Evolutionary conservation across 352 stramenopile genomes (phyloP), one percentile per base, ranked within the genome.

Genomic region (Phytophthora hibernalis): DNA sequence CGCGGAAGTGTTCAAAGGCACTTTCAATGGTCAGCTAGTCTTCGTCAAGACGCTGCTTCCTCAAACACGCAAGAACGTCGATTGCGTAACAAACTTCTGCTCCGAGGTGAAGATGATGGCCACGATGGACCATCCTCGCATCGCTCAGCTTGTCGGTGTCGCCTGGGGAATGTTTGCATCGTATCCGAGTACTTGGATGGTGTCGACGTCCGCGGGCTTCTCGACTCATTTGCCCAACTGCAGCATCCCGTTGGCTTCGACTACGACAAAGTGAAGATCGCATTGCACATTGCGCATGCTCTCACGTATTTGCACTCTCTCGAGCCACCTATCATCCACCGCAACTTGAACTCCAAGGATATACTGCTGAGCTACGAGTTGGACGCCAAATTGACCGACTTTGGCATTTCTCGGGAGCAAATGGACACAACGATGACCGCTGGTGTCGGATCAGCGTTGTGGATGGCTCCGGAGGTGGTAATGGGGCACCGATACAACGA

Each of bases 301-400:
- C 58, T 83, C 35, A 65, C 49, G 6, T 83, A 77, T 40, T 54
- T 83, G 30, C 75, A 83, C 53, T 68, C 55, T 0, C 51, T 84
- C 2, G 52, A 70, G 18, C 43, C 24, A 6, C 42, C 63, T 0
- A 51, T 79, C 6, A 52, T 85, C 2, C 76, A 85, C 54, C 73
- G 76, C 21, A 70, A 85, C 47, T 60, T 80, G 42, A 82, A 79
- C 33, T 80, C 73, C 1, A 56, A 57, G 37, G 80, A 82, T 35
- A 54, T 82, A 15, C 47, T 85, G 28, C 42, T 85, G 16, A 61
- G 44, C 1, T 55, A 48, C 18, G 42, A 74, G 2, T 43, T 72
- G 24, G 54, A 79, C 56, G 72, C 76, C 48, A 85, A 85, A 21
- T 26, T 85, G 42, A 80, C 70, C 1, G 74, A 83, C 42, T 85